phyloP scores from a whole-genome alignment of 129 eudicot species.

The Flaveria ramosissima region DNA sequence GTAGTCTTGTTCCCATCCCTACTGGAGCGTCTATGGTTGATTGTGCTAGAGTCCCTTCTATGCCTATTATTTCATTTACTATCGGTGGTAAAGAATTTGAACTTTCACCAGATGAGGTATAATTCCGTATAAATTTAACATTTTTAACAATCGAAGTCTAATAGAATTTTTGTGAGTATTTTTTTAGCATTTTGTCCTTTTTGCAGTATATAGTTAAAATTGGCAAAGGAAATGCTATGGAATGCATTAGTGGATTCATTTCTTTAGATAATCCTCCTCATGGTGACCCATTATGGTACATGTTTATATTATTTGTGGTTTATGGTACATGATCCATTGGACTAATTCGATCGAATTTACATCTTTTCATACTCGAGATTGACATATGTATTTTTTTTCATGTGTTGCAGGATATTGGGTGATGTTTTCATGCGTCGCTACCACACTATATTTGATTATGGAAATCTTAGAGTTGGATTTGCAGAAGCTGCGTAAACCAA shows the following conservation, averaged over 20 bases:
- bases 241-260: constrained; percentile 50
- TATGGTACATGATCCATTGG: no score
- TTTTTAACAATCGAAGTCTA: no score
- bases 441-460: constrained; percentile 82
- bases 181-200: not conserved
- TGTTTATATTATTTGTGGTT: not conserved
- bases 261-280: constrained; percentile 52
- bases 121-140: not conserved
- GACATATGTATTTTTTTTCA: not conserved
- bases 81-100: constrained; percentile 33
- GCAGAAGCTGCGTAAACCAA: constrained; percentile 66
- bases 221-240: constrained; percentile 36
- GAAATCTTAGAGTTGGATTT: constrained; percentile 72
- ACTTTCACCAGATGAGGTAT: constrained; percentile 36
- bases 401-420: constrained; percentile 75
- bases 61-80: constrained; percentile 35
- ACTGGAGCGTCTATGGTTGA: constrained; percentile 25
- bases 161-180: not conserved
- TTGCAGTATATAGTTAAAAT: constrained; percentile 46
- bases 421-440: constrained; percentile 91
- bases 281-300: constrained; percentile 52
- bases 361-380: not conserved
- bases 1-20: constrained; percentile 19
- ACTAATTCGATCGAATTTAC: not conserved
- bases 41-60: constrained; percentile 27